Evolutionary conservation across 2,329 filamentous ascomycete species (phyloP).

Genomic region (Colletotrichum neosansevieriae): DNA sequence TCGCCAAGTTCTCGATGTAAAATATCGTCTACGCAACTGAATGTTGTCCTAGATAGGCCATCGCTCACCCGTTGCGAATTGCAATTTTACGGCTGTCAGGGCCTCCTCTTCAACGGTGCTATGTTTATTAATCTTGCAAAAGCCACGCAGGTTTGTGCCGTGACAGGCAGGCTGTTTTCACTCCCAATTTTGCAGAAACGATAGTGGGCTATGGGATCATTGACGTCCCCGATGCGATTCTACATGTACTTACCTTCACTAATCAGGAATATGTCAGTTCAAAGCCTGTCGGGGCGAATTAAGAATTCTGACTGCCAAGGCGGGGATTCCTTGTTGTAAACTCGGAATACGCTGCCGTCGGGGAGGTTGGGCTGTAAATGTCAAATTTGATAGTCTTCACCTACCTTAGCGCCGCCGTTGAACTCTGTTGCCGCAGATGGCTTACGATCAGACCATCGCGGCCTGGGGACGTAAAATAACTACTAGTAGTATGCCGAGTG

Average conservation of each 20-base stretch:
- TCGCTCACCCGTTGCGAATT: no score
- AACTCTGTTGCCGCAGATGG: background rate
- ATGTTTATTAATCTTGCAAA: background rate
- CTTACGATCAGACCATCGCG: background rate
- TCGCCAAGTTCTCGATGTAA: slow-evolving; percentile 26
- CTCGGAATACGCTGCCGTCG: background rate
- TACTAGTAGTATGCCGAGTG: background rate
- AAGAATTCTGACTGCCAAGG: background rate
- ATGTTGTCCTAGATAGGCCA: background rate
- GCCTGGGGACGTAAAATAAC: background rate
- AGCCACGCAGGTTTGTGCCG: no score
- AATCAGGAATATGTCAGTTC: background rate
- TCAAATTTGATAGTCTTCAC: background rate
- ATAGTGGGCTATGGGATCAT: no score
- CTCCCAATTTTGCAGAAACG: no score
- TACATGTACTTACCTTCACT: background rate
- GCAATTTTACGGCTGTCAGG: background rate
- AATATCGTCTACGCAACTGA: background rate
- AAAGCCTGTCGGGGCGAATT: slow-evolving; percentile 7
- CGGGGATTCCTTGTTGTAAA: background rate
- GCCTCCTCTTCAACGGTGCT: background rate
- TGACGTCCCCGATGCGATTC: no score
- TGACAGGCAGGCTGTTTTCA: no score
- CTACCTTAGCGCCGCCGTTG: background rate
- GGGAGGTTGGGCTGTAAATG: background rate